Conservation (phyloP, 768 basidiomycete genomes). For the Lactarius sp. region DNA sequence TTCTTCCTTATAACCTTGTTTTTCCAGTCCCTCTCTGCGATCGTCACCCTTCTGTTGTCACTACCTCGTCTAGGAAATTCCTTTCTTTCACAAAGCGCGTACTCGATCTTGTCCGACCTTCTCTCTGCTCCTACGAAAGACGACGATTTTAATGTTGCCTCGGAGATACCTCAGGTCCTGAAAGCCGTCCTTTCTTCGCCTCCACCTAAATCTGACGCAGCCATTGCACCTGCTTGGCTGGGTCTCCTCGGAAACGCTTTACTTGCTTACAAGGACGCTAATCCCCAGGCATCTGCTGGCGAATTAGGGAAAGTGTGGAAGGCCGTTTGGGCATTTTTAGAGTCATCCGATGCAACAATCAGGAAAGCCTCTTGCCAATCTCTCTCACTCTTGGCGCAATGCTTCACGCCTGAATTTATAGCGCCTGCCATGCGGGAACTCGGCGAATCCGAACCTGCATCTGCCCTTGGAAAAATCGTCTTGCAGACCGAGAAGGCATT, state of each 20-base stretch:
- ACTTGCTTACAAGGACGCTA: slow-evolving; percentile 52
- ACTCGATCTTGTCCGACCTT: slow-evolving; percentile 80
- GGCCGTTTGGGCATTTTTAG: slow-evolving; percentile 70
- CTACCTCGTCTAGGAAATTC: slow-evolving; percentile 85
- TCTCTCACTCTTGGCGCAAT: slow-evolving; percentile 58
- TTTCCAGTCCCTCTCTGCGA: slow-evolving; percentile 62
- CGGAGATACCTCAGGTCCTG: slow-evolving; percentile 57
- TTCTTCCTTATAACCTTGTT: slow-evolving; percentile 16
- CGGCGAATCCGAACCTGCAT: slow-evolving; percentile 40
- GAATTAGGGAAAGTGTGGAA: slow-evolving; percentile 70
- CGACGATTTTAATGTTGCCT: slow-evolving; percentile 43
- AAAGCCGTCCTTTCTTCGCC: slow-evolving; percentile 62
- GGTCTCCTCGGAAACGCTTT: slow-evolving; percentile 69
- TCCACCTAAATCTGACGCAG: slow-evolving; percentile 63
- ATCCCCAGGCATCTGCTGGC: slow-evolving; percentile 45
- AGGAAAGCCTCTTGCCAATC: slow-evolving; percentile 62
- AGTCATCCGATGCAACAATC: slow-evolving; percentile 55
- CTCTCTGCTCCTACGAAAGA: slow-evolving; percentile 53
- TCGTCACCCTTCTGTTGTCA: slow-evolving; percentile 67
- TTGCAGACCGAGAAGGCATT: slow-evolving; percentile 61
- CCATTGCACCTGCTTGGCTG: slow-evolving; percentile 74
- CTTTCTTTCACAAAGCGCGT: slow-evolving; percentile 84
- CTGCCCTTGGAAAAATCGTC: slow-evolving; percentile 60
- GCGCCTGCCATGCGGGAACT: slow-evolving; percentile 45
- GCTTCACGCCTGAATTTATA: slow-evolving; percentile 64